Percentiles rank a stretch among this genome's conserved stretches.
These are phyloP conservation scores for Diaporthe sp. DNA, from an alignment of 2,329 filamentous ascomycete genomes.

Conservation along the genomic window DNA sequence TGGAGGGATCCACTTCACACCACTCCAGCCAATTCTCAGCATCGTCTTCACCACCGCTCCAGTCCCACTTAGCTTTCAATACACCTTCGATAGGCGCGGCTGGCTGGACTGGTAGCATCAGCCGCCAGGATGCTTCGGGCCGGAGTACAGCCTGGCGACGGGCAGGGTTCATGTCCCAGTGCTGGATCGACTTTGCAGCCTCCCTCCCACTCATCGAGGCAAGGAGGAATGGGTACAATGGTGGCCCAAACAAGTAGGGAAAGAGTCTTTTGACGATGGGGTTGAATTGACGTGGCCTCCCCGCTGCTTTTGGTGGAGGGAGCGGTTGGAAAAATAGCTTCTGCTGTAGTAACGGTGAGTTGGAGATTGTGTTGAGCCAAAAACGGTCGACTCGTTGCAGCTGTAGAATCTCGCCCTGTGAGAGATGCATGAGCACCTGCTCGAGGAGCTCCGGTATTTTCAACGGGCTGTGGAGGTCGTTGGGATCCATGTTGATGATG, in stretches of 20 bases:
- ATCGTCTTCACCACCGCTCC: too few relatives aligned
- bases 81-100: not conserved
- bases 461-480: not conserved
- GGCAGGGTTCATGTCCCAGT: not conserved
- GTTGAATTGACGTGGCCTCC: not conserved
- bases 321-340: constrained; percentile 1
- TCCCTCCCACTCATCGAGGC: rapidly evolving
- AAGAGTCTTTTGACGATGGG: not conserved
- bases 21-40: not conserved
- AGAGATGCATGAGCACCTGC: not conserved
- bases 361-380: not conserved
- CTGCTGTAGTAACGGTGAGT: not conserved
- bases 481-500: not conserved
- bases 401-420: not conserved
- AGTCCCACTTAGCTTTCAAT: too few relatives aligned
- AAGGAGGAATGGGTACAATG: not conserved
- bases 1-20: not conserved
- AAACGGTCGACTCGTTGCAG: not conserved
- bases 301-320: not conserved
- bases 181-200: not conserved
- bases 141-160: not conserved
- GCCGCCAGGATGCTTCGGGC: not conserved
- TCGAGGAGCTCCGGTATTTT: not conserved
- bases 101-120: not conserved
- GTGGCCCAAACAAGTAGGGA: not conserved